Evolutionary conservation across 345 rosid species (phyloP).

Genomic region (Populus simonii): DNA sequence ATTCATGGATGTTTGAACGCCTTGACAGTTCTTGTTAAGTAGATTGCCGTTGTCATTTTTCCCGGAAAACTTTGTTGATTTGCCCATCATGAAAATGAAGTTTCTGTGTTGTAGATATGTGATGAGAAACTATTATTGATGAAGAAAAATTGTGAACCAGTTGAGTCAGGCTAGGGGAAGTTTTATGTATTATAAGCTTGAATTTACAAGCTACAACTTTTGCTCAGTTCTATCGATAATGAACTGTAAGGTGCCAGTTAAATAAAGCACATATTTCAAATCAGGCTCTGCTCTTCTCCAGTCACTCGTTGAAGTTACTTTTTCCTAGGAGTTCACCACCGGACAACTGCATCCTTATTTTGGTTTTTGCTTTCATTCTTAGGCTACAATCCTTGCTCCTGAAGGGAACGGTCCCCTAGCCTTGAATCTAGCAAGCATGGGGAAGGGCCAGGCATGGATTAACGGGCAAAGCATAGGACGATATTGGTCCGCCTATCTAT

Average conservation of each 20-base stretch:
- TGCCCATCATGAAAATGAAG: no score
- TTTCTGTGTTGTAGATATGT: no score
- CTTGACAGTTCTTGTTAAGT: no score
- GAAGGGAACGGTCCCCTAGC: slow-evolving; percentile 51
- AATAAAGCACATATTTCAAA: background rate
- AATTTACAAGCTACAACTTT: background rate
- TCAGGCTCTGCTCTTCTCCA: background rate
- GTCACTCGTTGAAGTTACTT: background rate
- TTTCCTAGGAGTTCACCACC: background rate
- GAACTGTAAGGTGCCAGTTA: background rate
- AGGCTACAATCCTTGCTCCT: slow-evolving; percentile 44
- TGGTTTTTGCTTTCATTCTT: background rate
- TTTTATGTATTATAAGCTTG: background rate
- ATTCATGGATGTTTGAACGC: no score
- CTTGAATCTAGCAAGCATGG: slow-evolving; percentile 57
- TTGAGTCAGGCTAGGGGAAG: no score
- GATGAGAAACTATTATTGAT: no score
- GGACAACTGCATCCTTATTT: background rate
- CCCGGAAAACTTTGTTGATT: no score
- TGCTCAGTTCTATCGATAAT: background rate
- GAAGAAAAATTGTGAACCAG: no score
- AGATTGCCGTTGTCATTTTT: no score
- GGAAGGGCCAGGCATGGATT: slow-evolving; percentile 71
- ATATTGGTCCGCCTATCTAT: slow-evolving; percentile 57
- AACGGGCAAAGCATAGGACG: slow-evolving; percentile 57